A percentile compares a stretch with the other conserved stretches of the same genome.
phyloP scores from a whole-genome alignment of 2,329 filamentous ascomycete species.

The Neophaeococcomyces aloes region DNA sequence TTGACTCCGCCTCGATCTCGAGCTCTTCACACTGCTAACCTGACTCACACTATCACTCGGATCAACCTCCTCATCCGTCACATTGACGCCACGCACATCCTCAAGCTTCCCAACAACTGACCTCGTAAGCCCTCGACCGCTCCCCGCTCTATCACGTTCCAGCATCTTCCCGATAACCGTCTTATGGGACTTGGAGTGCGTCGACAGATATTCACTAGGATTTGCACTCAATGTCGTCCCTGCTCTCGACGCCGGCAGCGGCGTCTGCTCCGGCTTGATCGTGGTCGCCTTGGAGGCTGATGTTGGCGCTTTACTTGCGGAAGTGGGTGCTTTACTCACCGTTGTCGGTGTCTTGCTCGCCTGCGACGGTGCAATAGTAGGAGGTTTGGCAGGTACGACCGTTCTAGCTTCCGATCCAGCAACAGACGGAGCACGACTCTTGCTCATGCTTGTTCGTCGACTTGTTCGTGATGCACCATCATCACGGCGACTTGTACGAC shows the following conservation, averaged over 20 bases:
- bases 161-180: slow-evolving; percentile 18
- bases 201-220: slow-evolving; percentile 2
- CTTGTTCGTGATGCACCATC: neutral
- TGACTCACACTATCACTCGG: slow-evolving; percentile 22
- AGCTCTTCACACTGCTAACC: slow-evolving; percentile 12
- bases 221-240: slow-evolving; percentile 17
- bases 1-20: too few species aligned
- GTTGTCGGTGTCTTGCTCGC: neutral
- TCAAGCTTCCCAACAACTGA: slow-evolving; percentile 19
- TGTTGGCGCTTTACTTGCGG: neutral
- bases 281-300: neutral
- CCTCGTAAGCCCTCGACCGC: slow-evolving; percentile 8
- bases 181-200: slow-evolving; percentile 6
- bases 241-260: slow-evolving; percentile 18
- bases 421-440: slow-evolving; percentile 1
- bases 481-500: neutral
- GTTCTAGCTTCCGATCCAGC: neutral
- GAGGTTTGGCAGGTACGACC: slow-evolving; percentile 4
- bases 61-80: slow-evolving; percentile 17
- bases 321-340: neutral
- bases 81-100: slow-evolving; percentile 14
- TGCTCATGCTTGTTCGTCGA: slow-evolving; percentile 5
- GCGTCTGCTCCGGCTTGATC: slow-evolving; percentile 9
- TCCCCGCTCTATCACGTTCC: slow-evolving; percentile 6
- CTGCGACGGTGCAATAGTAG: neutral